These are phyloP conservation scores for Diutina catenulata DNA, from an alignment of 1,139 yeast genomes.

Conservation along the genomic window DNA sequence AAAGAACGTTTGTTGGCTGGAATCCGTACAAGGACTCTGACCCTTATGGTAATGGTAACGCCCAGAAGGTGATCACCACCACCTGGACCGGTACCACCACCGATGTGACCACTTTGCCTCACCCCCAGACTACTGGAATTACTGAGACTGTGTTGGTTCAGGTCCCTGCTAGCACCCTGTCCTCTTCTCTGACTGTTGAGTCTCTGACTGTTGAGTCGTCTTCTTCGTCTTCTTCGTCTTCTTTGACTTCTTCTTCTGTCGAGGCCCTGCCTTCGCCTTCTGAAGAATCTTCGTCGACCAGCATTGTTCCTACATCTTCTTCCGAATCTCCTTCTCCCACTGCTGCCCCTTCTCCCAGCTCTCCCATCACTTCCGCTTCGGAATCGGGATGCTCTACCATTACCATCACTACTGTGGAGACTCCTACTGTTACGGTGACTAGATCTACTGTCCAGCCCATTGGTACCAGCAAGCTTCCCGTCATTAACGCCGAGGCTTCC, in stretches of 20 bases:
- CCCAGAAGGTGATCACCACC: not conserved
- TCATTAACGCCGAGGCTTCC: no score
- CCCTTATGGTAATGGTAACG: not conserved
- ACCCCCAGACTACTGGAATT: not conserved
- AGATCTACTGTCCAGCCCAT: no score
- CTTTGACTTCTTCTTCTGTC: not conserved
- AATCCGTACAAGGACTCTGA: not conserved
- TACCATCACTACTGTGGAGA: not conserved
- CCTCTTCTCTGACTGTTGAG: not conserved
- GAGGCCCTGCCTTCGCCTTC: not conserved
- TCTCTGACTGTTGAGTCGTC: not conserved
- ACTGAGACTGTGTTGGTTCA: not conserved
- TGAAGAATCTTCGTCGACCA: not conserved
- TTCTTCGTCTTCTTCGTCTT: not conserved
- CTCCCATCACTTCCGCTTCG: not conserved
- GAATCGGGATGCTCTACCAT: not conserved
- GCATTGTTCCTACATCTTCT: not conserved
- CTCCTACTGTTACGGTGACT: constrained; percentile 15
- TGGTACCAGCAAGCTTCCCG: no score
- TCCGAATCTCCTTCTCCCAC: not conserved
- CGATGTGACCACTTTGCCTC: not conserved
- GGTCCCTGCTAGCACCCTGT: not conserved
- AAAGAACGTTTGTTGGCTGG: not conserved
- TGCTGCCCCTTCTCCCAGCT: not conserved
- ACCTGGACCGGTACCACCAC: constrained; percentile 2